phyloP scores from a whole-genome alignment of 352 stramenopile species.

The Phytophthora citrophthora region DNA sequence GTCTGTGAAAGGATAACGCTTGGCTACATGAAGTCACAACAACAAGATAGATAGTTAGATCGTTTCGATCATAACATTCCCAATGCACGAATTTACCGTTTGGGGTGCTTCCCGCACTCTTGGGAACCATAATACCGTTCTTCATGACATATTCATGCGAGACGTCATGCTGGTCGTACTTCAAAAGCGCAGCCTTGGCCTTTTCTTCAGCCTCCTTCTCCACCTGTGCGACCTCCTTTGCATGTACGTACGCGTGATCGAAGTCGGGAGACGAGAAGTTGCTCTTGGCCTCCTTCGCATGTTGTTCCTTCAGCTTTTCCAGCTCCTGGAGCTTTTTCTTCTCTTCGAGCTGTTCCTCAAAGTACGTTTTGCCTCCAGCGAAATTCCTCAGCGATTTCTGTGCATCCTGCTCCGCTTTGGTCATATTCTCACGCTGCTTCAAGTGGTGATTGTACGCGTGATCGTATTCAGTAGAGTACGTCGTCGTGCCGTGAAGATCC shows the following conservation, averaged over 20 bases:
- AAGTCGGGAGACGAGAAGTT: slow-evolving; percentile 59
- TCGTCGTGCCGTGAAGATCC: slow-evolving; percentile 45
- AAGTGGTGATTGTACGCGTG: slow-evolving; percentile 56
- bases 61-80: background rate
- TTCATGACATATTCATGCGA: slow-evolving; percentile 68
- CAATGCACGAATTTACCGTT: slow-evolving; percentile 17
- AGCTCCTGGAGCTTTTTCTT: slow-evolving; percentile 62
- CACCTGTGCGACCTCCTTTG: slow-evolving; percentile 53
- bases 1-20: slow-evolving; percentile 73
- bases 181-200: slow-evolving; percentile 54
- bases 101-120: slow-evolving; percentile 19
- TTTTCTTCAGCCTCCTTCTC: slow-evolving; percentile 66
- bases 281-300: slow-evolving; percentile 50
- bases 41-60: background rate
- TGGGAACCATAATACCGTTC: slow-evolving; percentile 61
- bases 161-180: slow-evolving; percentile 65
- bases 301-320: slow-evolving; percentile 49
- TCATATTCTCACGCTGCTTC: slow-evolving; percentile 57
- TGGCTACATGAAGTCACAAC: slow-evolving; percentile 25
- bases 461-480: slow-evolving; percentile 52
- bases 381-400: slow-evolving; percentile 46
- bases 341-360: slow-evolving; percentile 68
- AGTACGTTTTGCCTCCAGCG: slow-evolving; percentile 56
- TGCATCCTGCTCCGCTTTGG: slow-evolving; percentile 43
- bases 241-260: slow-evolving; percentile 59